Conservation (phyloP, 257 asterid species). For the Rauvolfia tetraphylla region DNA sequence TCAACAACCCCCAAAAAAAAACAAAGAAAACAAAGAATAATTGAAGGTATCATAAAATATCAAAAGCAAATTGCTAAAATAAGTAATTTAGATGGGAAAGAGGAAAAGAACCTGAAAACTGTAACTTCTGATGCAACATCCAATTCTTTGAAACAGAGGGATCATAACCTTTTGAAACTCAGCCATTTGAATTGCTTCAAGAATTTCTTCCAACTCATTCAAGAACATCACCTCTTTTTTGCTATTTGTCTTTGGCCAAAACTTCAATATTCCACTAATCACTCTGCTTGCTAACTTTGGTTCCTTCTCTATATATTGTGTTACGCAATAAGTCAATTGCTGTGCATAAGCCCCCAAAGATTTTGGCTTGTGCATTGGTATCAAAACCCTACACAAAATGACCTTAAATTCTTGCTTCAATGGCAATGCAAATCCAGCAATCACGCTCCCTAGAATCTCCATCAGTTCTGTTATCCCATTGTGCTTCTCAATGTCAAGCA, state of each 20-base stretch:
- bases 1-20: too few relatives aligned
- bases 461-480: constrained; percentile 77
- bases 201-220: constrained; percentile 83
- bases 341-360: constrained; percentile 71
- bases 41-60: constrained; percentile 10
- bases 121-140: constrained; percentile 63
- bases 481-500: constrained; percentile 69
- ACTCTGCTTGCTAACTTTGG: constrained; percentile 65
- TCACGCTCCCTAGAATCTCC: constrained; percentile 90
- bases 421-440: constrained; percentile 83
- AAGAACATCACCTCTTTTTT: constrained; percentile 88
- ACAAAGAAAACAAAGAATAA: not conserved
- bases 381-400: constrained; percentile 57
- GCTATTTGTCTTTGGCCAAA: constrained; percentile 84
- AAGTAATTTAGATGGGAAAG: constrained; percentile 3
- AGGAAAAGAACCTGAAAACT: constrained; percentile 69
- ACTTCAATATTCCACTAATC: constrained; percentile 66
- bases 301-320: constrained; percentile 76
- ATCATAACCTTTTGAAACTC: constrained; percentile 81
- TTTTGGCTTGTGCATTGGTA: constrained; percentile 84
- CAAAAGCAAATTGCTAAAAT: constrained; percentile 6
- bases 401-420: constrained; percentile 84
- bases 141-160: constrained; percentile 65
- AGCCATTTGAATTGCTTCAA: constrained; percentile 59
- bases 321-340: constrained; percentile 72